phyloP scores from a whole-genome alignment of 2,329 filamentous ascomycete genomes.

The Bipolaris victoriae region DNA sequence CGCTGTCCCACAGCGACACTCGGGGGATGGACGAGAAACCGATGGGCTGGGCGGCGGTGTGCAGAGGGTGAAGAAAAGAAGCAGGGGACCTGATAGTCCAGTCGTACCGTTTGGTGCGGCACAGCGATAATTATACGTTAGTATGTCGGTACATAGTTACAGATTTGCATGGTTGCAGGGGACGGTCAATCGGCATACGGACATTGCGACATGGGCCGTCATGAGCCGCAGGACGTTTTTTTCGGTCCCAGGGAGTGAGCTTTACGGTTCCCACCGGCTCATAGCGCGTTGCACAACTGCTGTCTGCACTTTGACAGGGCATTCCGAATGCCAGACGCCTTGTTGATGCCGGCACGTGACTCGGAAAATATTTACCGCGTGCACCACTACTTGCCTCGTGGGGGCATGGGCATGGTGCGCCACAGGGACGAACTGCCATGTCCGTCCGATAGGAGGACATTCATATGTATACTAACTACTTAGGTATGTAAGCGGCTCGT shows the following conservation, averaged over 20 bases:
- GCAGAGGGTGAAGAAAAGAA: not conserved
- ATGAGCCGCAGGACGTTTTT: conserved; percentile 4
- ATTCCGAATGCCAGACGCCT: not conserved
- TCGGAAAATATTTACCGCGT: not conserved
- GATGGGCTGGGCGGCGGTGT: not conserved
- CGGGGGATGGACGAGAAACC: not conserved
- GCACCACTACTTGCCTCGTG: not conserved
- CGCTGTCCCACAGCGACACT: not conserved
- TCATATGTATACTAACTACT: not conserved
- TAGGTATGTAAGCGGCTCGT: not conserved
- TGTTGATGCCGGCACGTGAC: not conserved
- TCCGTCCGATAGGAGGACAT: not conserved
- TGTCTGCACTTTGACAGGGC: not conserved
- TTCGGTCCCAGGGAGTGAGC: not conserved
- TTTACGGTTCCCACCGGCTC: not conserved
- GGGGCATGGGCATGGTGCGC: not conserved
- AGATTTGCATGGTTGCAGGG: conserved; percentile 1
- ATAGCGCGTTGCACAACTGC: not conserved
- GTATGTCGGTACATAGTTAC: not conserved
- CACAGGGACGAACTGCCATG: not conserved
- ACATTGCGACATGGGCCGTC: conserved; percentile 2
- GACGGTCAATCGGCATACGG: not conserved
- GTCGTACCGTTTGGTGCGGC: not conserved
- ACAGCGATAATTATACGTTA: not conserved
- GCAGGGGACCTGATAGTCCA: not conserved